Evolutionary conservation across 2,329 filamentous ascomycete species (phyloP).

Genomic region (Westerdykella aurantiaca): DNA sequence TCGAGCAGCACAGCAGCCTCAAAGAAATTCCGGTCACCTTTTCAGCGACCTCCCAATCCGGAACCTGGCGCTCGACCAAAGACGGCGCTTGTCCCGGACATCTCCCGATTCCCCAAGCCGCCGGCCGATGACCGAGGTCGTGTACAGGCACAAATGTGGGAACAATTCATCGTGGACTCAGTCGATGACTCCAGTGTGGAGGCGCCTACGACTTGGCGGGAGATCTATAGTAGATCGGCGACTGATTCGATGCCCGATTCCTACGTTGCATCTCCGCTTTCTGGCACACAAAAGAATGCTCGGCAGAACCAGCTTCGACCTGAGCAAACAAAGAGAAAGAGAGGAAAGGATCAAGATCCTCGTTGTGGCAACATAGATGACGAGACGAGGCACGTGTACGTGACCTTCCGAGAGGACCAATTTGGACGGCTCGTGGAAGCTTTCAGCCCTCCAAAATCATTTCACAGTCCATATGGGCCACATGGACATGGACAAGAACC

Average conservation of each 20-base stretch:
- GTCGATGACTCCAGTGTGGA: background rate
- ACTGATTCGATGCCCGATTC: slow-evolving; percentile 16
- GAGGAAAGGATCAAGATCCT: too few species aligned
- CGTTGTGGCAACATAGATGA: background rate
- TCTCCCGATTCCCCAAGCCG: slow-evolving; percentile 12
- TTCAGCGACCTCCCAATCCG: slow-evolving; percentile 8
- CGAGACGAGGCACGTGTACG: slow-evolving; percentile 14
- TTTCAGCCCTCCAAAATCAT: slow-evolving; percentile 5
- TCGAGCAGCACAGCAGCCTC: slow-evolving; percentile 9
- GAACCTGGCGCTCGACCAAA: slow-evolving; percentile 15
- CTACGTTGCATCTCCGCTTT: slow-evolving; percentile 6
- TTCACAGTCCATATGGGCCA: background rate
- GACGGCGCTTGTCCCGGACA: slow-evolving; percentile 12
- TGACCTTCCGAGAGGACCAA: slow-evolving; percentile 25
- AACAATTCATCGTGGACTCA: slow-evolving; percentile 8
- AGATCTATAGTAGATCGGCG: slow-evolving; percentile 8
- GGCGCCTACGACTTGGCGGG: slow-evolving; percentile 10
- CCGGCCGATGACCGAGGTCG: slow-evolving; percentile 3
- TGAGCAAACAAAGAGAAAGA: too few species aligned
- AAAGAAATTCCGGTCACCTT: background rate
- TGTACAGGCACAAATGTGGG: slow-evolving; percentile 10
- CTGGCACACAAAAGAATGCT: background rate
- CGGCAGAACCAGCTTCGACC: too few species aligned
- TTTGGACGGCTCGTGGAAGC: slow-evolving; percentile 17
- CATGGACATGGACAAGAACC: background rate